Conservation (phyloP, 257 asterid genomes). For the Orobanche coerulescens region DNA sequence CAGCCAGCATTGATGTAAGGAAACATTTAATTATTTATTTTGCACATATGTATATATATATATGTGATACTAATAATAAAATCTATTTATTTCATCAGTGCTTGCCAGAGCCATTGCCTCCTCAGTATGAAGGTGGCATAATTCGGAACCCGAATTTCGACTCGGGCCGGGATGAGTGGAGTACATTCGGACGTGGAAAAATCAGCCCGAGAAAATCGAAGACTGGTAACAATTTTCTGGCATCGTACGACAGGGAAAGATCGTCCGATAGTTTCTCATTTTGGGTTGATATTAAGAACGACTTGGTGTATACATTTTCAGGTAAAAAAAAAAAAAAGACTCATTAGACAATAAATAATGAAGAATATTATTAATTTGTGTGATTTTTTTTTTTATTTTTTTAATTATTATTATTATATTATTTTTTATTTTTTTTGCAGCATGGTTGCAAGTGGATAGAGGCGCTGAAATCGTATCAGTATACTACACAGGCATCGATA, state of each 20-base stretch:
- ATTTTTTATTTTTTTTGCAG: conserved; percentile 14
- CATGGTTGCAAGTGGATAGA: conserved; percentile 40
- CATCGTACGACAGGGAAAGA: conserved; percentile 24
- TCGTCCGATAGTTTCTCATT: conserved; percentile 25
- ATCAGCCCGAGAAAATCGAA: conserved; percentile 16
- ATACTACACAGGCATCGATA: not conserved
- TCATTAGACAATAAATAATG: not conserved
- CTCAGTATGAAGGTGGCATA: conserved; percentile 42
- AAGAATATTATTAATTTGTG: too few species aligned
- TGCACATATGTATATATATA: too few species aligned
- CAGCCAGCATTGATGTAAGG: conserved; percentile 31
- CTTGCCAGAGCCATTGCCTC: conserved; percentile 27
- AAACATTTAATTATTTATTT: not conserved
- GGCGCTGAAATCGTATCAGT: conserved; percentile 33
- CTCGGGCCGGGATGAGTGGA: conserved; percentile 27
- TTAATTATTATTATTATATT: not conserved
- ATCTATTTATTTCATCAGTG: conserved; percentile 23
- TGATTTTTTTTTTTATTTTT: not conserved
- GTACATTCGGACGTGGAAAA: conserved; percentile 22
- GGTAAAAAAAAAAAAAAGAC: conserved; percentile 21
- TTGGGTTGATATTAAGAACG: conserved; percentile 23
- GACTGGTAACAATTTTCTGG: conserved; percentile 29
- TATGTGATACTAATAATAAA: not conserved
- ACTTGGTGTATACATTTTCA: conserved; percentile 32
- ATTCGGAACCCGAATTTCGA: conserved; percentile 27